Evolutionary conservation across 441 rosid species (phyloP).

Genomic region (Gossypium gossypioides): DNA sequence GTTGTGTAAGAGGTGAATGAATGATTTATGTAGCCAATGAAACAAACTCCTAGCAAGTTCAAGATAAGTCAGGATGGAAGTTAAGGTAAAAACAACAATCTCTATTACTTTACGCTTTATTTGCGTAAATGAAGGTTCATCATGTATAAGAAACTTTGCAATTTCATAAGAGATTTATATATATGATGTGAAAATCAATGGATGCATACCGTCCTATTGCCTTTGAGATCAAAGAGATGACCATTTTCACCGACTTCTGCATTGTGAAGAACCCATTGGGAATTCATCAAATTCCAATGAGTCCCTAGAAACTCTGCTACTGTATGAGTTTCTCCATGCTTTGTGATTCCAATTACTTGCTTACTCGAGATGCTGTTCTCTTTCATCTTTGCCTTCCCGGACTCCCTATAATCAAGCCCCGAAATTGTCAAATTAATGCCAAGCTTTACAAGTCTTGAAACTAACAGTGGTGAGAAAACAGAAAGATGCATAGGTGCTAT

Average conservation of each 20-base stretch:
- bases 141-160: neutral
- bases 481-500: neutral
- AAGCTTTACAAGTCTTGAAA: neutral
- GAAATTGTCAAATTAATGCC: slow-evolving; percentile 6
- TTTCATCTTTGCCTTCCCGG: slow-evolving; percentile 22
- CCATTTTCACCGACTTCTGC: slow-evolving; percentile 21
- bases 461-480: neutral
- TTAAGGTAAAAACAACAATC: too few species aligned
- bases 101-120: too few species aligned
- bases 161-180: neutral
- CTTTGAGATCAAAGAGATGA: slow-evolving; percentile 44
- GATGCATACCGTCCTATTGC: slow-evolving; percentile 42
- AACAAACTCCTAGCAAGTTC: too few species aligned
- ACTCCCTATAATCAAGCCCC: slow-evolving; percentile 26
- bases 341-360: slow-evolving; percentile 41
- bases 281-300: slow-evolving; percentile 60
- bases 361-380: slow-evolving; percentile 25
- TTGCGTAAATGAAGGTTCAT: too few species aligned
- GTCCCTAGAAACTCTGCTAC: slow-evolving; percentile 50
- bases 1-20: too few species aligned
- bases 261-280: slow-evolving; percentile 45
- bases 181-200: neutral
- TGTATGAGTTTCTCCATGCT: slow-evolving; percentile 36
- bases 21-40: too few species aligned
- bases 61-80: too few species aligned